These are phyloP conservation scores for Candida ficus DNA, from an alignment of 805 yeast species.

Conservation along the genomic window DNA sequence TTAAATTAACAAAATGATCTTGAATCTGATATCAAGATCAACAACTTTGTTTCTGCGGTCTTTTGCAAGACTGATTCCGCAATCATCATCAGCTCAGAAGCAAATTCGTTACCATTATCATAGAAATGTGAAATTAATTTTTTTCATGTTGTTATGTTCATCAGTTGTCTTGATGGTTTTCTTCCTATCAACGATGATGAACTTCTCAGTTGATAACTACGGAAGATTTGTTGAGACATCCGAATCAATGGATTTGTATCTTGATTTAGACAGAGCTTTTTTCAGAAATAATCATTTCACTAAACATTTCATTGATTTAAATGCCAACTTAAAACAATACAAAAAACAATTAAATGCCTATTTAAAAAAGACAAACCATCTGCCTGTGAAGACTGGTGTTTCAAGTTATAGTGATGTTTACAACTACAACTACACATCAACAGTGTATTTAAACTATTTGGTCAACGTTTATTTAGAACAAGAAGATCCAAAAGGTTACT, in stretches of 20 bases:
- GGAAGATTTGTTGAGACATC: background rate
- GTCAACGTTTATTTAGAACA: constrained; percentile 9
- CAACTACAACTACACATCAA: constrained; percentile 16
- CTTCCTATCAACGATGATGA: too few relatives aligned
- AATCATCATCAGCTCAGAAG: too few relatives aligned
- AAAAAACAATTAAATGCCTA: background rate
- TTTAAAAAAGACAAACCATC: constrained; percentile 1
- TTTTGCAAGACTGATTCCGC: too few relatives aligned
- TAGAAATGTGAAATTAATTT: too few relatives aligned
- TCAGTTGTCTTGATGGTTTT: too few relatives aligned
- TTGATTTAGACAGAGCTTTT: background rate
- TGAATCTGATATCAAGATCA: too few relatives aligned
- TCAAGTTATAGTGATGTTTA: too few relatives aligned
- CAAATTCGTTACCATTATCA: too few relatives aligned
- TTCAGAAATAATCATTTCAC: constrained; percentile 14
- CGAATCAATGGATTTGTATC: background rate
- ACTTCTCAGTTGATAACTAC: background rate
- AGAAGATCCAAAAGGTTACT: constrained; percentile 15
- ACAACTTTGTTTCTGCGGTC: too few relatives aligned
- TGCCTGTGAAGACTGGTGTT: too few relatives aligned
- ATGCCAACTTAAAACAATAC: constrained; percentile 5
- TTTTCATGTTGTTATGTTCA: too few relatives aligned
- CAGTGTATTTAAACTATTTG: constrained; percentile 14
- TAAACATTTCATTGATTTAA: constrained; percentile 15
- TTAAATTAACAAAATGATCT: too few relatives aligned